Evolutionary conservation across 2,329 filamentous ascomycete genomes (phyloP).

Genomic region (Cytospora paraplurivora): DNA sequence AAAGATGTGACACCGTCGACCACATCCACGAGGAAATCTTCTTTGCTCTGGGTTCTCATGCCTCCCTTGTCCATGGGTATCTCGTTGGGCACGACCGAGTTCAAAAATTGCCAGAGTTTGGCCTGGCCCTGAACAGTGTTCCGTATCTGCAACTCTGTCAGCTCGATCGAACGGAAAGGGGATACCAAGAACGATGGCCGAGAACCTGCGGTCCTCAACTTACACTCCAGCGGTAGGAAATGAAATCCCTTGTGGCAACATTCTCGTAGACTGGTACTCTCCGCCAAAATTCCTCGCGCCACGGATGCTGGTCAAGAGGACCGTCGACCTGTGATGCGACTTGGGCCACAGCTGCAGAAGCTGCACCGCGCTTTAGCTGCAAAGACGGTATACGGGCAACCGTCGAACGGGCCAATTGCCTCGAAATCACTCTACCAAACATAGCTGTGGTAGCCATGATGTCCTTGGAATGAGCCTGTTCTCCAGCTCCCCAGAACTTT

Average conservation of each 20-base stretch:
- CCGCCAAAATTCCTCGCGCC: conserved; percentile 51
- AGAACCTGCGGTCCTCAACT: conserved; percentile 33
- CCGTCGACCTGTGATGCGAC: not conserved
- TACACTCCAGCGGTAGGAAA: conserved; percentile 58
- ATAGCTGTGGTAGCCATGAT: not conserved
- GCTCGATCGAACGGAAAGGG: not conserved
- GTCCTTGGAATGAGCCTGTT: not conserved
- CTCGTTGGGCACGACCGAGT: conserved; percentile 50
- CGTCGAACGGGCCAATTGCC: not conserved
- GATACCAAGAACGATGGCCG: not conserved
- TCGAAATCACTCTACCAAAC: conserved; percentile 1
- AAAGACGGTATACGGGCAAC: not conserved
- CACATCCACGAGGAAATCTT: conserved; percentile 58
- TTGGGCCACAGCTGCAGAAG: not conserved
- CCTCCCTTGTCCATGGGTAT: conserved; percentile 44
- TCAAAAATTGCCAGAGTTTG: conserved; percentile 53
- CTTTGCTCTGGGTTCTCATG: conserved; percentile 45
- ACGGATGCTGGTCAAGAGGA: not conserved
- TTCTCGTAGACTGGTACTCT: conserved; percentile 52
- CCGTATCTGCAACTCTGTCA: conserved; percentile 6
- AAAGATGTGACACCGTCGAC: conserved; percentile 53
- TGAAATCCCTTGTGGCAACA: conserved; percentile 50
- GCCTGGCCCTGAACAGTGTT: conserved; percentile 52
- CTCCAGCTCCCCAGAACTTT: not conserved
- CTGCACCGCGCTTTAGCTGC: not conserved